Conservation (phyloP, 2,329 filamentous ascomycete species). For the Cryphonectria carpinicola region DNA sequence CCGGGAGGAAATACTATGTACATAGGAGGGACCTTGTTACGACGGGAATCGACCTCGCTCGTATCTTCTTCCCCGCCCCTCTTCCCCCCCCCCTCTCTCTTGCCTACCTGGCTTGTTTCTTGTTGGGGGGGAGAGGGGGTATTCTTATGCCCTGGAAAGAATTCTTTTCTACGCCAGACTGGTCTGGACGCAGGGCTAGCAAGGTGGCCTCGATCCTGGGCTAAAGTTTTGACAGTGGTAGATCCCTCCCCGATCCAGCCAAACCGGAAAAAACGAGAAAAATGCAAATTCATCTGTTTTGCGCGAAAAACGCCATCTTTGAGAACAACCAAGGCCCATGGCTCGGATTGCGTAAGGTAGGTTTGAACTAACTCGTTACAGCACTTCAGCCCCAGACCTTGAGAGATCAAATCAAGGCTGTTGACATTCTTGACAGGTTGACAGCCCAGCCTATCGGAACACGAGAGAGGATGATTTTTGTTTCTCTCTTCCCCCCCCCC, state of each 20-base stretch:
- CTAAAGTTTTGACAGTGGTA: slow-evolving; percentile 1
- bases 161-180: slow-evolving; percentile 7
- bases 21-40: background rate
- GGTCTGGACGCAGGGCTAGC: slow-evolving; percentile 7
- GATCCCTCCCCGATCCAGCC: background rate
- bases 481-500: too few relatives aligned
- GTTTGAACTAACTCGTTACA: background rate
- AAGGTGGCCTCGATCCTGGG: background rate
- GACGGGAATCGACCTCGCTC: background rate
- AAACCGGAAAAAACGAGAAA: background rate
- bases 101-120: background rate
- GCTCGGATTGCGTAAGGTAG: background rate
- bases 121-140: background rate
- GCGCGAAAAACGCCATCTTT: background rate
- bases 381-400: background rate
- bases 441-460: background rate
- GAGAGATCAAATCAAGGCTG: background rate
- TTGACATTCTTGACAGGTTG: background rate
- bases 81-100: background rate
- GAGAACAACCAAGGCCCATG: background rate
- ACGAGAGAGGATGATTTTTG: background rate
- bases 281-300: background rate
- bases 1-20: background rate
- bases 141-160: background rate
- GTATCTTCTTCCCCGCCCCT: background rate